phyloP scores from a whole-genome alignment of 2,329 filamentous ascomycete genomes.

The Pyrenophora tritici-repentis region DNA sequence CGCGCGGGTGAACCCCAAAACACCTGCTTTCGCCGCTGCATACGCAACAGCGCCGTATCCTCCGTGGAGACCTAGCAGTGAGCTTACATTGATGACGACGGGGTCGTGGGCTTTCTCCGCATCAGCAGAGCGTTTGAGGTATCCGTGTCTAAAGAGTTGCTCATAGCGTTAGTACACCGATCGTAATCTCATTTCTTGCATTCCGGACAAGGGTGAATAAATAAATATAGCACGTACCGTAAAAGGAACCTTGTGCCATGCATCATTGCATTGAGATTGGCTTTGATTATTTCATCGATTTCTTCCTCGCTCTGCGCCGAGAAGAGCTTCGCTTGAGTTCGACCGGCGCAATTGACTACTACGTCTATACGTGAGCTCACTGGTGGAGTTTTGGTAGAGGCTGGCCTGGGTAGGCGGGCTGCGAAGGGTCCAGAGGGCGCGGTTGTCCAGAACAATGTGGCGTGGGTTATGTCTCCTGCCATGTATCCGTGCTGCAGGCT shows the following conservation, averaged over 20 bases:
- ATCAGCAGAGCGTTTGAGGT: no score
- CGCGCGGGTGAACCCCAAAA: constrained; percentile 72
- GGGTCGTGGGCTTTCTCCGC: constrained; percentile 13
- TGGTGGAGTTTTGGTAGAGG: background rate
- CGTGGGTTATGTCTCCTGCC: constrained; percentile 29
- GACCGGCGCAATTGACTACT: constrained; percentile 80
- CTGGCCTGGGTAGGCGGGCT: constrained; percentile 8
- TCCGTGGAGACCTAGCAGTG: constrained; percentile 71
- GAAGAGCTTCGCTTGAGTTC: constrained; percentile 70
- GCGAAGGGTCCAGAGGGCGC: background rate
- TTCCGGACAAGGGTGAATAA: no score
- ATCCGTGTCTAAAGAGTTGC: no score
- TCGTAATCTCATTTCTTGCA: background rate
- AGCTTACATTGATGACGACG: constrained; percentile 81
- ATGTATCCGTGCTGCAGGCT: constrained; percentile 31
- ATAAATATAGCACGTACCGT: constrained; percentile 30
- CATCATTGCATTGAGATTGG: constrained; percentile 72
- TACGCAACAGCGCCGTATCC: constrained; percentile 74
- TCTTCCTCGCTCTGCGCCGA: constrained; percentile 57
- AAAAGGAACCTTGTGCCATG: constrained; percentile 62
- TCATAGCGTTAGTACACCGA: no score
- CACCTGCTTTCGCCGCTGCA: constrained; percentile 78
- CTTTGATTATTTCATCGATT: constrained; percentile 65
- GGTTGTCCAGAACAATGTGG: constrained; percentile 31
- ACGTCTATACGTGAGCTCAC: constrained; percentile 47